Percentiles rank a stretch among this genome's conserved stretches.
These are phyloP conservation scores for Dendrocalamus latiflorus DNA, from an alignment of 202 grass and related monocot genomes.

Conservation along the genomic window DNA sequence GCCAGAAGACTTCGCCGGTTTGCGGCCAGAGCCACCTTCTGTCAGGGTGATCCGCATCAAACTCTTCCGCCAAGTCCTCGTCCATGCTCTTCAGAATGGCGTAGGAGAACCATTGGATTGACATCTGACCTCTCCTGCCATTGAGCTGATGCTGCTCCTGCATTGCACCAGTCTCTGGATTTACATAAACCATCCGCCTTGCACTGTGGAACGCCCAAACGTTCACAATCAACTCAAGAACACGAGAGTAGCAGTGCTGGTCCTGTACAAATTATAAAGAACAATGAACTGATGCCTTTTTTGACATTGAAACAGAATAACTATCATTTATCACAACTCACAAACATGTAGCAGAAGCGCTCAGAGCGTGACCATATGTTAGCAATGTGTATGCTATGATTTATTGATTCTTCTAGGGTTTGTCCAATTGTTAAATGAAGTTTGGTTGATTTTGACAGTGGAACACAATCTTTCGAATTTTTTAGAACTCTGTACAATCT, in stretches of 20 bases:
- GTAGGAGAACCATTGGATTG: conserved; percentile 69
- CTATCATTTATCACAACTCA: conserved; percentile 2
- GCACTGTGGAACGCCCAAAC: conserved; percentile 93
- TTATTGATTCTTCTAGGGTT: neutral
- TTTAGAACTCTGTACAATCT: neutral
- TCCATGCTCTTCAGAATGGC: conserved; percentile 84
- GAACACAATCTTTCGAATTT: neutral
- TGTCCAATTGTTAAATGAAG: neutral
- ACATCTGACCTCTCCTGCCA: conserved; percentile 67
- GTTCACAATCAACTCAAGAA: conserved; percentile 83
- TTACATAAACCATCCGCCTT: conserved; percentile 77
- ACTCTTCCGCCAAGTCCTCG: conserved; percentile 90
- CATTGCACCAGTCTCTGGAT: conserved; percentile 81
- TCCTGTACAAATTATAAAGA: conserved; percentile 55
- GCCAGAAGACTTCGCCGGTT: conserved; percentile 88
- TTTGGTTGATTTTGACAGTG: neutral
- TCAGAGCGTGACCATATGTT: neutral
- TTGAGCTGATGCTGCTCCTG: conserved; percentile 70
- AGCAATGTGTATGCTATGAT: neutral
- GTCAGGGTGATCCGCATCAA: conserved; percentile 46
- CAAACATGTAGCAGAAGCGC: neutral
- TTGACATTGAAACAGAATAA: neutral
- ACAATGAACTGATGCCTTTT: neutral
- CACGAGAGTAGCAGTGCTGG: conserved; percentile 71
- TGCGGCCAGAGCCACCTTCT: conserved; percentile 82